Evolutionary conservation across 345 rosid genomes (phyloP).

Genomic region (Moricandia moricandioides): DNA sequence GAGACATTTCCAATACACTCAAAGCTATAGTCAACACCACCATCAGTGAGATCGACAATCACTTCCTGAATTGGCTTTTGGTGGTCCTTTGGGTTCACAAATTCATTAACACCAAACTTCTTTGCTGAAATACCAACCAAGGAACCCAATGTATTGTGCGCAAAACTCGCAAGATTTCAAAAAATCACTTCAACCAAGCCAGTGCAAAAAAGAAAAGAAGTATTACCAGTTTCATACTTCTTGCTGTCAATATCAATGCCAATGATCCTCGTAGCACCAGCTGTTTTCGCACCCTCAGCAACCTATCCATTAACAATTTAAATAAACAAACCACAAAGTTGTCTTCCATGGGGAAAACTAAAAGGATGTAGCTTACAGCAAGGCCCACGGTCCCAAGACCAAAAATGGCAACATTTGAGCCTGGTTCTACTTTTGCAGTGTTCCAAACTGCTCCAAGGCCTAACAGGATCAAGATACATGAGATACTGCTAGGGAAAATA

Average conservation of each 20-base stretch:
- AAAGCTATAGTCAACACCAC: slow-evolving; percentile 98
- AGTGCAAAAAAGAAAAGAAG: background rate
- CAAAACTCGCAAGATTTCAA: background rate
- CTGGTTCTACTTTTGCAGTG: slow-evolving; percentile 95
- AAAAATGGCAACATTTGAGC: slow-evolving; percentile 84
- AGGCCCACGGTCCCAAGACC: slow-evolving; percentile 99
- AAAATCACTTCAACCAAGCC: slow-evolving; percentile 37
- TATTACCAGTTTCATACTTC: slow-evolving; percentile 65
- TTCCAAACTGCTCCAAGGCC: slow-evolving; percentile 99
- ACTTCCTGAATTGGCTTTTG: slow-evolving; percentile 94
- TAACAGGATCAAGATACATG: slow-evolving; percentile 19
- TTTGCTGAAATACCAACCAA: slow-evolving; percentile 33
- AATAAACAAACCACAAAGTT: background rate
- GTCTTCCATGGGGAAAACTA: background rate
- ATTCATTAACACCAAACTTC: slow-evolving; percentile 93
- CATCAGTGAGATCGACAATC: slow-evolving; percentile 82
- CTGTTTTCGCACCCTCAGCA: slow-evolving; percentile 99
- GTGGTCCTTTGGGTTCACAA: slow-evolving; percentile 74
- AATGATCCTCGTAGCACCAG: slow-evolving; percentile 94
- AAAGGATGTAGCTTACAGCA: slow-evolving; percentile 56
- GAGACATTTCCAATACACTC: slow-evolving; percentile 98
- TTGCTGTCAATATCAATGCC: slow-evolving; percentile 89
- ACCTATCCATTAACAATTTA: slow-evolving; percentile 46
- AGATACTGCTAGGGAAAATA: background rate
- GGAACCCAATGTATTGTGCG: slow-evolving; percentile 38